Percentiles rank a stretch among this genome's conserved stretches.
Conservation (phyloP, 2,329 filamentous ascomycete species). For the Trichoderma brevicompactum region DNA sequence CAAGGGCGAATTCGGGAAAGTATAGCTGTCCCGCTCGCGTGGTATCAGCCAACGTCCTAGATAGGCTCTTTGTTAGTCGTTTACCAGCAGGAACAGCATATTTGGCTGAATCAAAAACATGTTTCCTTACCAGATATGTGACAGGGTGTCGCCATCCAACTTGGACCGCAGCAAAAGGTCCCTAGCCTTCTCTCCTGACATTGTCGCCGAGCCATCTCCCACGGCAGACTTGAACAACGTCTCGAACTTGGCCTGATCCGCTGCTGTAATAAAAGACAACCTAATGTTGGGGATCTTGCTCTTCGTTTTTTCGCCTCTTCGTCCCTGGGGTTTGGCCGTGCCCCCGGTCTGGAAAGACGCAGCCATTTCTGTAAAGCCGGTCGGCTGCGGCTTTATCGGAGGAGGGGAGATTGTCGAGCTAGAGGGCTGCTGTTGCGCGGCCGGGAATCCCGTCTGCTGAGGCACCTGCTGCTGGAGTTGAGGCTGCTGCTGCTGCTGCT, state of each 20-base stretch:
- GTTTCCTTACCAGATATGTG: constrained; percentile 79
- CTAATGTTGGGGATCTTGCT: constrained; percentile 92
- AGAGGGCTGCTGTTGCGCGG: constrained; percentile 53
- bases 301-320: constrained; percentile 55
- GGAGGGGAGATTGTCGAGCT: constrained; percentile 55
- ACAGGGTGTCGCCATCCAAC: constrained; percentile 82
- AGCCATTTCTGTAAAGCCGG: constrained; percentile 69
- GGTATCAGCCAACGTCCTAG: constrained; percentile 87
- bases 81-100: background rate
- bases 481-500: constrained; percentile 44
- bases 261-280: constrained; percentile 92
- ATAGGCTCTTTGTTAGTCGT: constrained; percentile 27
- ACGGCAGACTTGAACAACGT: constrained; percentile 96
- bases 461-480: constrained; percentile 52
- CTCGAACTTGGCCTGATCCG: constrained; percentile 96
- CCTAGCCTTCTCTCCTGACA: constrained; percentile 90
- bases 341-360: constrained; percentile 65
- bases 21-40: constrained; percentile 95
- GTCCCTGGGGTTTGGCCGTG: constrained; percentile 50
- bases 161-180: constrained; percentile 88
- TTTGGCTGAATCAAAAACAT: background rate
- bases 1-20: constrained; percentile 95
- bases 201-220: constrained; percentile 78
- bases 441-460: constrained; percentile 51
- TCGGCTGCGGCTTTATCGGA: constrained; percentile 68